These are phyloP conservation scores for Hymenotorrendiella dingleyae DNA, from an alignment of 2,329 filamentous ascomycete genomes.

Conservation along the genomic window DNA sequence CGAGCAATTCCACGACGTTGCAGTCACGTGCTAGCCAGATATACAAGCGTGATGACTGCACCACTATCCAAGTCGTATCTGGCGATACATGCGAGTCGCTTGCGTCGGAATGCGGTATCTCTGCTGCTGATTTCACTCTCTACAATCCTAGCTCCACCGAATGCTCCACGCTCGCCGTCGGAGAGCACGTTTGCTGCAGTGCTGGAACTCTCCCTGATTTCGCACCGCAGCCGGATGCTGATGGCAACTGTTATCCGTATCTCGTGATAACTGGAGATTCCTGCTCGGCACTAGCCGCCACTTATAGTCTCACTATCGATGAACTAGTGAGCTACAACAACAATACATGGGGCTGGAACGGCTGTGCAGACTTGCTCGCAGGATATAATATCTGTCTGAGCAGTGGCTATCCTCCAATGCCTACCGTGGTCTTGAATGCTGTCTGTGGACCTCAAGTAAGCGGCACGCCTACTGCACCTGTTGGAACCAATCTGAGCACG, in stretches of 20 bases:
- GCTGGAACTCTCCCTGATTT: constrained; percentile 29
- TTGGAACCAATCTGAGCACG: constrained; percentile 28
- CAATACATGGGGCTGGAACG: constrained; percentile 39
- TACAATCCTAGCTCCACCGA: constrained; percentile 27
- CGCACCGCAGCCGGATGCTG: constrained; percentile 25
- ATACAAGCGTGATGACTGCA: too few relatives aligned
- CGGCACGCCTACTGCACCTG: constrained; percentile 32
- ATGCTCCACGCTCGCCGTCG: constrained; percentile 24
- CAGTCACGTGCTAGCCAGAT: too few relatives aligned
- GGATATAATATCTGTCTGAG: constrained; percentile 36
- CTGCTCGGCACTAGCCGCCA: constrained; percentile 31
- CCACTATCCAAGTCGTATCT: not conserved
- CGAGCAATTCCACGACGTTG: too few relatives aligned
- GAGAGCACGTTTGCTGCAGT: constrained; percentile 32
- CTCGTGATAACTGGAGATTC: constrained; percentile 29
- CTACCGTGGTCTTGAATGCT: constrained; percentile 32
- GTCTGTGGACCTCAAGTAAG: constrained; percentile 41
- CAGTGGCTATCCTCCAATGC: constrained; percentile 36
- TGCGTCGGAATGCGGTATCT: not conserved
- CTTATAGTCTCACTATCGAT: constrained; percentile 28
- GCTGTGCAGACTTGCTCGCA: constrained; percentile 32
- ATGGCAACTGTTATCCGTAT: constrained; percentile 35
- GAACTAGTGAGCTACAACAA: constrained; percentile 36
- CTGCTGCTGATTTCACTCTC: constrained; percentile 29
- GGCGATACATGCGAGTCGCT: not conserved